Base-by-base conservation (phyloP, 192 early-diverging fungal genomes). In the Phlyctochytrium arcticum region DNA sequence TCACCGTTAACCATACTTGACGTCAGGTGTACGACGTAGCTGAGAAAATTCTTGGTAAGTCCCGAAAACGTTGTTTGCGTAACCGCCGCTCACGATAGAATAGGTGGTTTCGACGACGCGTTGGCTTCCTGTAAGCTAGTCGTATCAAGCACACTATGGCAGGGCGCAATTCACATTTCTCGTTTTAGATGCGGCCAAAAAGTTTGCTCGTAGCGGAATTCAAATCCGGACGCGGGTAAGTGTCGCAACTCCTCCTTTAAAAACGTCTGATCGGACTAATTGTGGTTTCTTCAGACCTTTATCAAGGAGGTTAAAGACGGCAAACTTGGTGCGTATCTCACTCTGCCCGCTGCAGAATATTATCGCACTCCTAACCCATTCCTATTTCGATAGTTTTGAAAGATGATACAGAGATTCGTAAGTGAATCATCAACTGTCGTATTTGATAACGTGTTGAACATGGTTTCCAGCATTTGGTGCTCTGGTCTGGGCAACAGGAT, bases 141-240 rank as follows among this genome's bases (percentile, higher is more conserved):
- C 10, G 32, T 21, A 19, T 58, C 9, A 17, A 10, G 17, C n/a
- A 15, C 19, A 19, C 15, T 59, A 21, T 1, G 30, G n/a, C n/a
- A n/a, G n/a, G n/a, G n/a, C n/a, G n/a, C n/a, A n/a, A n/a, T n/a
- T n/a, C n/a, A n/a, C n/a, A n/a, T n/a, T n/a, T n/a, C n/a, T n/a
- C n/a, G n/a, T n/a, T n/a, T 61, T 21, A 67, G 65, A 92, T 65
- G 88, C 91, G 23, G 79, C 83, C 44, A 79, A 75, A 26, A 83
- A 86, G 66, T 95, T 95, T 72, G 74, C 62, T 3, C 76, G 91
- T n/a, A 82, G 84, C 4, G 88, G 89, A 7, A 92, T 94, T 49
- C 65, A 87, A 23, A 82, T 94, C 58, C 77, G 81, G 33, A 90
- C 89, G 17, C 68, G 53, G 60, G 62, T 36, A 36, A 36, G 33